phyloP scores from a whole-genome alignment of 164 flowering plant species.

The Kingdonia uniflora region DNA sequence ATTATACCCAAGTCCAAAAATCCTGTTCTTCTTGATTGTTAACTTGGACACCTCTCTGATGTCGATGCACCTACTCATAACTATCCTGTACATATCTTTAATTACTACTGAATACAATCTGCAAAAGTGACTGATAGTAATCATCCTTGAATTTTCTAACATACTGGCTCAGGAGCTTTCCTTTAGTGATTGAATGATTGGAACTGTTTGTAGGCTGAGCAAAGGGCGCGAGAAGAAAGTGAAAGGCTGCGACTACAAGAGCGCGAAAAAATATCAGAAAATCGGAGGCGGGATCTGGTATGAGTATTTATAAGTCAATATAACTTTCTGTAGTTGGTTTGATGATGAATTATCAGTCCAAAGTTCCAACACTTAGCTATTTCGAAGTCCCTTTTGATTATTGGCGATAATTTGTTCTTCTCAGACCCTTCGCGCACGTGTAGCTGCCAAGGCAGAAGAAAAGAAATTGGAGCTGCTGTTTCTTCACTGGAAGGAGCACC shows the following conservation, averaged over 20 bases:
- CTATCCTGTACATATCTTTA: too few relatives aligned
- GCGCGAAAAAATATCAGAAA: constrained; percentile 91
- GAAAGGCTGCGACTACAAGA: constrained; percentile 90
- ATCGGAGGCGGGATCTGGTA: constrained; percentile 89
- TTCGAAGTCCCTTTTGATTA: too few relatives aligned
- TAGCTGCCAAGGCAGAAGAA: constrained; percentile 97
- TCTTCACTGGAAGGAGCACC: constrained; percentile 96
- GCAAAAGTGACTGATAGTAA: too few relatives aligned
- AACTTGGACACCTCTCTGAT: too few relatives aligned
- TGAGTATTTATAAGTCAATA: constrained; percentile 16
- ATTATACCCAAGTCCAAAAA: too few relatives aligned
- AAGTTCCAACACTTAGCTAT: too few relatives aligned
- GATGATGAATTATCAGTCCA: not conserved
- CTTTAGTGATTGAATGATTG: constrained; percentile 2
- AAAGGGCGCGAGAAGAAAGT: constrained; percentile 93
- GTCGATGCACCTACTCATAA: too few relatives aligned
- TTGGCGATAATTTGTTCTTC: not conserved
- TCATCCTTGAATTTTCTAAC: too few relatives aligned
- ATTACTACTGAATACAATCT: too few relatives aligned
- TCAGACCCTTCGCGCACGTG: constrained; percentile 87
- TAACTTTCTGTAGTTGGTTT: too few relatives aligned
- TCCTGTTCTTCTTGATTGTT: too few relatives aligned
- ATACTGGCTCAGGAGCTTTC: too few relatives aligned
- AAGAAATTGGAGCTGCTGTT: constrained; percentile 95
- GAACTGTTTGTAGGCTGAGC: constrained; percentile 65